These are phyloP conservation scores for Fusarium zealandicum DNA, from an alignment of 2,329 filamentous ascomycete genomes.

Conservation along the genomic window DNA sequence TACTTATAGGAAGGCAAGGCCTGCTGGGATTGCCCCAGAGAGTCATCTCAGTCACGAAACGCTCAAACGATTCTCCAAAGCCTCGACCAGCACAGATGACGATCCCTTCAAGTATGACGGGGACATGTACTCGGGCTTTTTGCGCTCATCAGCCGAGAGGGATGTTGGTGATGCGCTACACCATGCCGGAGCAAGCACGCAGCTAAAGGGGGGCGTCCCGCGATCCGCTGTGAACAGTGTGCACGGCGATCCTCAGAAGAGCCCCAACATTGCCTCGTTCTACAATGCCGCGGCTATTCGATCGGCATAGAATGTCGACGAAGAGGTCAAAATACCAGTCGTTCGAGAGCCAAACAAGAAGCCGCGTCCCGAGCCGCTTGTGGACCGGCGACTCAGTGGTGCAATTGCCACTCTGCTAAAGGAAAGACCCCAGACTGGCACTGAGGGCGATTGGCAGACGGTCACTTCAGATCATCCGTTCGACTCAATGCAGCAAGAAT, in stretches of 20 bases:
- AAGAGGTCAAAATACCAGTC: slow-evolving; percentile 49
- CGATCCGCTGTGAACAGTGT: slow-evolving; percentile 6
- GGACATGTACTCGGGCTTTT: slow-evolving; percentile 47
- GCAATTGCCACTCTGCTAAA: slow-evolving; percentile 31
- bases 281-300: slow-evolving; percentile 49
- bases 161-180: slow-evolving; percentile 53
- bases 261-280: slow-evolving; percentile 39
- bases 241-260: slow-evolving; percentile 5
- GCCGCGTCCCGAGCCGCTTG: slow-evolving; percentile 1
- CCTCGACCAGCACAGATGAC: slow-evolving; percentile 47
- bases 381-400: slow-evolving; percentile 17
- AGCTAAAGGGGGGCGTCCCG: slow-evolving; percentile 9
- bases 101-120: slow-evolving; percentile 58
- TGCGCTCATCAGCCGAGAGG: slow-evolving; percentile 50
- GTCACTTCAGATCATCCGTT: slow-evolving; percentile 44
- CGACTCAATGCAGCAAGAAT: slow-evolving; percentile 29
- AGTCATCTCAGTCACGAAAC: slow-evolving; percentile 11
- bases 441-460: slow-evolving; percentile 48
- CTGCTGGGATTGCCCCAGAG: neutral
- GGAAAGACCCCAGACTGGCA: slow-evolving; percentile 24
- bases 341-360: slow-evolving; percentile 22
- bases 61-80: slow-evolving; percentile 35
- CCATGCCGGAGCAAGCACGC: slow-evolving; percentile 37
- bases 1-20: neutral
- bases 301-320: slow-evolving; percentile 52